Conservation (phyloP, 1,139 yeast genomes). For the Petasospora rhodanensis region DNA sequence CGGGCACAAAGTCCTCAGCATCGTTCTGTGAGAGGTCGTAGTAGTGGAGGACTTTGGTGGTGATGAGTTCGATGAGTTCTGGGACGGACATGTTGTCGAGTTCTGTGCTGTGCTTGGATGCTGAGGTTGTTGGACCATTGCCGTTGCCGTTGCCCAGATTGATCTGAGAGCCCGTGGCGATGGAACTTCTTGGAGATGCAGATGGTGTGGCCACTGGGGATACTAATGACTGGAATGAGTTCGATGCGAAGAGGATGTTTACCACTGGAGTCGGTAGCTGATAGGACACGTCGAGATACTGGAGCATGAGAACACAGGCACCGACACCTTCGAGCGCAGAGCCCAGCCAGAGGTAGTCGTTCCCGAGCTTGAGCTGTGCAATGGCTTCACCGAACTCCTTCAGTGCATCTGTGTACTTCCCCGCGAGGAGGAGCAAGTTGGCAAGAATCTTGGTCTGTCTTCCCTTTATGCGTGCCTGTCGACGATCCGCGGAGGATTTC, state of each 20-base stretch:
- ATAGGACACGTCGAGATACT: constrained; percentile 54
- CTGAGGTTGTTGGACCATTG: constrained; percentile 2
- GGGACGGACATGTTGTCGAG: constrained; percentile 30
- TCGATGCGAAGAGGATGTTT: constrained; percentile 24
- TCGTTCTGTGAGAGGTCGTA: constrained; percentile 59
- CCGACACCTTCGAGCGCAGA: constrained; percentile 80
- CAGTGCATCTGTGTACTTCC: constrained; percentile 69
- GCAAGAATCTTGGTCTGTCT: constrained; percentile 75
- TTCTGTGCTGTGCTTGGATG: constrained; percentile 14
- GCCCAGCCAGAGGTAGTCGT: constrained; percentile 85
- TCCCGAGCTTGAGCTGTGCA: constrained; percentile 49
- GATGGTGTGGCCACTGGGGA: constrained; percentile 26
- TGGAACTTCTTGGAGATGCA: constrained; percentile 40
- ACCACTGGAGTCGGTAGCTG: constrained; percentile 52
- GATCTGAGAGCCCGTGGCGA: constrained; percentile 15
- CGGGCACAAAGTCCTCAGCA: constrained; percentile 78
- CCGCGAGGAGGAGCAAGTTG: constrained; percentile 73
- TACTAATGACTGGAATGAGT: constrained; percentile 12
- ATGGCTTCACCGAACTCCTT: constrained; percentile 71
- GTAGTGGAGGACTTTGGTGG: constrained; percentile 47
- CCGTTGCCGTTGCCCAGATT: constrained; percentile 10
- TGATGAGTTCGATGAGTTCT: constrained; percentile 48
- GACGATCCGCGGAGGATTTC: constrained; percentile 40
- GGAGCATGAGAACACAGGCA: constrained; percentile 57
- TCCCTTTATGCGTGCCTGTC: constrained; percentile 58